These are phyloP conservation scores for Amyloporia xantha DNA, from an alignment of 768 basidiomycete genomes.

Conservation along the genomic window DNA sequence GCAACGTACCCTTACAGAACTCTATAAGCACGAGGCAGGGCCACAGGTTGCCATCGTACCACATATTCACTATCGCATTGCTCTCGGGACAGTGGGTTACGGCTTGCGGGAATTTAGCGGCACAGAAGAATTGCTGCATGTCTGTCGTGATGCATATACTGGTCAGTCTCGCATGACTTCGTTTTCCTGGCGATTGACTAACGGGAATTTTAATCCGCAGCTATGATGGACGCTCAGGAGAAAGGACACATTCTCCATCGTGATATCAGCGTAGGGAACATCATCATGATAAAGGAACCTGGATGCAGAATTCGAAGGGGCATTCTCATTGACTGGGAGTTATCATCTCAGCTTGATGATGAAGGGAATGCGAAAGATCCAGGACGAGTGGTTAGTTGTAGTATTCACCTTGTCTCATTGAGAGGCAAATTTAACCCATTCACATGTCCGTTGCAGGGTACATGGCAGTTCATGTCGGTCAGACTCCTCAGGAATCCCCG, in stretches of 20 bases:
- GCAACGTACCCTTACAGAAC: no score
- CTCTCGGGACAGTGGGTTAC: constrained; percentile 1
- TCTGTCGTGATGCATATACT: background rate
- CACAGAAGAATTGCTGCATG: constrained; percentile 1
- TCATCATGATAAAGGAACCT: background rate
- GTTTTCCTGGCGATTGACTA: background rate
- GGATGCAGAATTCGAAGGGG: constrained; percentile 3
- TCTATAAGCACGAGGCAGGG: no score
- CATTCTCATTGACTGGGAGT: constrained; percentile 11
- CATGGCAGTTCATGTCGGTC: constrained; percentile 9
- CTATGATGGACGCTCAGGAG: constrained; percentile 4
- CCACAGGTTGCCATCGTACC: background rate
- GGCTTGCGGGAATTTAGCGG: background rate
- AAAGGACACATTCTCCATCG: background rate
- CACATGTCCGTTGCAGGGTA: constrained; percentile 3
- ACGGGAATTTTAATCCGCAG: background rate
- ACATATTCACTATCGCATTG: constrained; percentile 5
- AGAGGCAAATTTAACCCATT: background rate
- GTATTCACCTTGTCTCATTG: background rate
- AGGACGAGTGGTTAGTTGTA: background rate
- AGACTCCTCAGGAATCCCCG: background rate
- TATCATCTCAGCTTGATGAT: constrained; percentile 1
- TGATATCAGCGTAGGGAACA: no score
- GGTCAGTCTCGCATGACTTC: no score
- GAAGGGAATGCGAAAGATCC: background rate